Conservation (phyloP, 495 filamentous ascomycete species). For the Penicillium riverlandense region DNA sequence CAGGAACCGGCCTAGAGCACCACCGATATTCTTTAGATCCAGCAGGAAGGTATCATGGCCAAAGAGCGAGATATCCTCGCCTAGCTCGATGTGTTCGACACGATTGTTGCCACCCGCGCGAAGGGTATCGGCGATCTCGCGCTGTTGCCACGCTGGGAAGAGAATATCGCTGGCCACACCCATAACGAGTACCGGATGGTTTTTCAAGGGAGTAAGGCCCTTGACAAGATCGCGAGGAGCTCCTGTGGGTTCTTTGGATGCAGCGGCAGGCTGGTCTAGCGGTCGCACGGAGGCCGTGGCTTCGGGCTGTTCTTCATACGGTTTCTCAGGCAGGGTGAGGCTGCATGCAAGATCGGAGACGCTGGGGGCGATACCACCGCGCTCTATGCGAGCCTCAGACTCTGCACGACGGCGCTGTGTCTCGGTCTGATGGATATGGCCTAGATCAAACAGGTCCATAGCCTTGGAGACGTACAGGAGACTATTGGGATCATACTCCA, state of each 20-base stretch:
- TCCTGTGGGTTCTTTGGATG: slow-evolving; percentile 5
- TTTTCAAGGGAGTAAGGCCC: slow-evolving; percentile 61
- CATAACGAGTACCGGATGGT: slow-evolving; percentile 79
- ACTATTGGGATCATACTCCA: slow-evolving; percentile 97
- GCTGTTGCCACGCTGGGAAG: slow-evolving; percentile 98
- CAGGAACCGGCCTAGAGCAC: slow-evolving; percentile 71
- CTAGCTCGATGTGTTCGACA: slow-evolving; percentile 83
- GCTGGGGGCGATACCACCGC: slow-evolving; percentile 15
- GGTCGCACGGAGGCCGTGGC: slow-evolving; percentile 24
- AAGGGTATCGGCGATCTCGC: slow-evolving; percentile 84
- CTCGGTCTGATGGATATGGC: slow-evolving; percentile 52
- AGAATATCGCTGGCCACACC: slow-evolving; percentile 94
- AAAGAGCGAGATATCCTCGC: slow-evolving; percentile 85
- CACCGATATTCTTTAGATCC: slow-evolving; percentile 86
- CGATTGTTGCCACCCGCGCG: slow-evolving; percentile 64
- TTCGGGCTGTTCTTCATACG: slow-evolving; percentile 73
- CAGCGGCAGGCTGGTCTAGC: slow-evolving; percentile 13
- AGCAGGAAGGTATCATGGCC: slow-evolving; percentile 96
- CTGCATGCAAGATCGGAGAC: slow-evolving; percentile 53
- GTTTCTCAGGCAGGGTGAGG: slow-evolving; percentile 74
- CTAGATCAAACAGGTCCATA: slow-evolving; percentile 97
- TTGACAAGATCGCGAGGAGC: slow-evolving; percentile 72
- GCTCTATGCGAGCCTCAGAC: slow-evolving; percentile 42
- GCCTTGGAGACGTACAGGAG: slow-evolving; percentile 96
- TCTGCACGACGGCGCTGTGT: slow-evolving; percentile 42